phyloP scores from a whole-genome alignment of 2,329 filamentous ascomycete genomes.

The Ramichloridium luteum region DNA sequence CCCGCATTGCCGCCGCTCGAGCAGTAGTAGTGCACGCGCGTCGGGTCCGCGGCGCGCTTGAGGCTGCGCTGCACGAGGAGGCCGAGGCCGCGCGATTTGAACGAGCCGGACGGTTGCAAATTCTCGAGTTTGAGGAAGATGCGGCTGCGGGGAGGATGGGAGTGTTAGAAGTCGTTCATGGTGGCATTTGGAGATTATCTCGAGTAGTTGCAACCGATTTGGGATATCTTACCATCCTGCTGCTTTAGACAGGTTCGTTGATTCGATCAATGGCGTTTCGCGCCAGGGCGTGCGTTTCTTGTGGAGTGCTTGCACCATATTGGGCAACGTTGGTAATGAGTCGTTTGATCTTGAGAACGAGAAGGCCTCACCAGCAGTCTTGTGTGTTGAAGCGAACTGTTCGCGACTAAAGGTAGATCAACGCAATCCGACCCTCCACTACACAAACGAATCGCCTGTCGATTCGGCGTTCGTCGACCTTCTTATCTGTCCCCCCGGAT shows the following conservation, averaged over 20 bases:
- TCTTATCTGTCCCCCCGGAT: no score
- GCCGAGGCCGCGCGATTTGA: conserved; percentile 68
- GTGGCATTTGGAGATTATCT: background rate
- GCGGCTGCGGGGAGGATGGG: conserved; percentile 47
- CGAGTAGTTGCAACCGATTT: background rate
- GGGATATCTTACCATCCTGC: conserved; percentile 53
- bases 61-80: conserved; percentile 50
- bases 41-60: conserved; percentile 22
- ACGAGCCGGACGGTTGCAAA: conserved; percentile 72
- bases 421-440: no score
- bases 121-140: conserved; percentile 79
- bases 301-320: no score
- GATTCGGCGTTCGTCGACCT: no score
- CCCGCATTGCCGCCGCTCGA: conserved; percentile 75
- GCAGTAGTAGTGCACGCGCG: conserved; percentile 56
- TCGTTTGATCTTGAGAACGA: no score
- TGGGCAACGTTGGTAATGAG: no score
- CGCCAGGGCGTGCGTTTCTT: conserved; percentile 45
- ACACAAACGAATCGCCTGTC: no score
- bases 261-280: conserved; percentile 59
- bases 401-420: no score
- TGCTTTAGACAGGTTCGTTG: conserved; percentile 51
- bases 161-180: conserved; percentile 26
- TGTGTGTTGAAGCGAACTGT: no score
- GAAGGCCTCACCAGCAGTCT: no score